Evolutionary conservation across 73 alveolate genomes (phyloP), one percentile per base, ranked within the genome.

Genomic region (Vitrella brassicaformis): DNA sequence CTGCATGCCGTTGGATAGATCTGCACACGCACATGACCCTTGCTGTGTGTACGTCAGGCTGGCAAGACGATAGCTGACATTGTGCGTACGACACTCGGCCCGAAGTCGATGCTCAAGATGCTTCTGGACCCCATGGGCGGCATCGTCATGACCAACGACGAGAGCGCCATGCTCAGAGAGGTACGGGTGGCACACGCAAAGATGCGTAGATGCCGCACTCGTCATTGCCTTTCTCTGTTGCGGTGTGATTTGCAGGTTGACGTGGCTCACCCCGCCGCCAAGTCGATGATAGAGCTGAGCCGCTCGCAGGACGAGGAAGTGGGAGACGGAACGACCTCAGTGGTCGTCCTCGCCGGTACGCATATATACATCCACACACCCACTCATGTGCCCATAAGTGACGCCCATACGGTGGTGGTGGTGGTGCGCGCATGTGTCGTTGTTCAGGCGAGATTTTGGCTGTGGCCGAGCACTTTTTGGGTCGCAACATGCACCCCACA

Each of bases 221-320:
- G 4, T 39, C 56, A 39, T 39, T 4, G 56, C 14, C 22, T 39
- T 14, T 39, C 14, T 14, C 56, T 39, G 22, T 39, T 14, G 4
- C 56, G 4, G 56, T 39, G 22, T 39, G 56, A 14, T 39, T 28
- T 19, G 9, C 22, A 77, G 78, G 87, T 87, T 72, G 98, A 96
- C 78, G 99, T 96, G 47, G 94, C 92, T 72, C 99, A 96, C 80
- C 99, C 99, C 0, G 99, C 99, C 10, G 99, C 99, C 76, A 96
- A 96, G 87, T 85, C 95, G 72, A 96, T 96, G 99, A 96, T 96
- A 78, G 99, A 96, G 87, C 72, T 77, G 31, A 69, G 78, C 78
- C 84, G 84, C 22, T 78, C 84, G 31, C 84, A 77, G 72, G 84
- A 77, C 45, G 84, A 77, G 47, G 84, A 77, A 28, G 99, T 96